Percentiles rank a stretch among this genome's conserved stretches.
Conservation (phyloP, 345 rosid species). For the Eucalyptus melliodora region DNA sequence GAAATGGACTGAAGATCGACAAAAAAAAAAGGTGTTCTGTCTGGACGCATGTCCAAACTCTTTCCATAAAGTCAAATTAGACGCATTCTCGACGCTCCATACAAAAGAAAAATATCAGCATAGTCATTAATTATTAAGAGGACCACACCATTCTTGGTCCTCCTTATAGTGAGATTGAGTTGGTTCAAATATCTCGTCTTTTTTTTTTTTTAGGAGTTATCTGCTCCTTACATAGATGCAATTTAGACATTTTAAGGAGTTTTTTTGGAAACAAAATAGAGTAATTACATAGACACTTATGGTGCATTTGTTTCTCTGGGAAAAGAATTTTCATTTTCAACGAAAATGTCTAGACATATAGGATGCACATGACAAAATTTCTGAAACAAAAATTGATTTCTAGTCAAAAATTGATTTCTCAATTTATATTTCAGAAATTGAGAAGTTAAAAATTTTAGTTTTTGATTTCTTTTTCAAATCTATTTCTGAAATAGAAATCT, state of each 20-base stretch:
- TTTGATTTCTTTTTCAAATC: too few relatives aligned
- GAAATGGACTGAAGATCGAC: not conserved
- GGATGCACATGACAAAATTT: too few relatives aligned
- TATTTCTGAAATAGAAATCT: too few relatives aligned
- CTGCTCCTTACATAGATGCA: not conserved
- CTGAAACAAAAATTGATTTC: too few relatives aligned
- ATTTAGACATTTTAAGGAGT: not conserved
- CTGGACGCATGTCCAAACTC: not conserved
- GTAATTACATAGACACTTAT: not conserved
- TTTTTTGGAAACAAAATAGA: not conserved
- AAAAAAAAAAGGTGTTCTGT: not conserved
- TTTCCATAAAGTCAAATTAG: not conserved
- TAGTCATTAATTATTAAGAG: not conserved
- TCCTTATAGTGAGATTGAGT: not conserved
- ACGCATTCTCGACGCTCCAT: not conserved
- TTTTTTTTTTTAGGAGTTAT: not conserved
- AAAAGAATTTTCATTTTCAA: not conserved
- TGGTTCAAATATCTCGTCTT: not conserved
- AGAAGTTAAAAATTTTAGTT: too few relatives aligned
- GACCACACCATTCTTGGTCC: not conserved
- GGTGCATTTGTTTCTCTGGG: rapidly evolving
- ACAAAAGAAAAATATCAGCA: not conserved
- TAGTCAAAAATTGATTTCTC: too few relatives aligned
- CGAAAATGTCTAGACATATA: not conserved
- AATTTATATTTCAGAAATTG: too few relatives aligned